Conservation (phyloP, 2,329 filamentous ascomycete species). For the Arthrobotrys musiformis region DNA sequence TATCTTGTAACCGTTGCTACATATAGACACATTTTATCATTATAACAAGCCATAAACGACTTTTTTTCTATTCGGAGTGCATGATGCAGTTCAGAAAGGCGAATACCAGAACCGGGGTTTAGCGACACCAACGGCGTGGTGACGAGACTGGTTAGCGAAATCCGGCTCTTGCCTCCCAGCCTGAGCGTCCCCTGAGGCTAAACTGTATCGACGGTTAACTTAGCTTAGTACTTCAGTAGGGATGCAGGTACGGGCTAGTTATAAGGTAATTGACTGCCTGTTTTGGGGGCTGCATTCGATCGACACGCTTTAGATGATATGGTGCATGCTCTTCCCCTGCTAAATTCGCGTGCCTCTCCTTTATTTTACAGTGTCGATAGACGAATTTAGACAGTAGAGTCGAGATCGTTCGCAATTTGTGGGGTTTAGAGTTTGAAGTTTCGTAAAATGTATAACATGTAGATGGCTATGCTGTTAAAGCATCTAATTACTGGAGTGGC, state of each 20-base stretch:
- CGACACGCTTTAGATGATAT: constrained; percentile 14
- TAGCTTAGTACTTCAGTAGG: background rate
- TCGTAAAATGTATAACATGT: constrained; percentile 5
- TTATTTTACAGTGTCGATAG: constrained; percentile 11
- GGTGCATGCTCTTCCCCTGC: background rate
- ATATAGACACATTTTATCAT: background rate
- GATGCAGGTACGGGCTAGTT: constrained; percentile 9
- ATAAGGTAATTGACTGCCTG: constrained; percentile 5
- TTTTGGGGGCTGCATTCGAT: constrained; percentile 13
- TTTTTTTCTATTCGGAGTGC: background rate
- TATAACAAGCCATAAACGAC: background rate
- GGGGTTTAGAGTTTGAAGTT: background rate
- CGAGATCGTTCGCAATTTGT: background rate
- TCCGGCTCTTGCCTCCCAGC: constrained; percentile 2
- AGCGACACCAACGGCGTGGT: constrained; percentile 9
- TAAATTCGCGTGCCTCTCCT: background rate
- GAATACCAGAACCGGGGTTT: background rate
- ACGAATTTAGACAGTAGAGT: constrained; percentile 13
- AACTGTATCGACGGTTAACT: background rate
- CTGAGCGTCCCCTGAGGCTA: constrained; percentile 7
- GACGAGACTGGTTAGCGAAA: constrained; percentile 19
- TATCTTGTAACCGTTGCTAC: background rate
- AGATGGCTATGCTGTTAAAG: too few species aligned
- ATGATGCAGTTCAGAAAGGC: background rate
- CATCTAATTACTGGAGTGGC: too few species aligned